These are phyloP conservation scores for Chaetomium globosum DNA, from an alignment of 2,329 filamentous ascomycete species.

Conservation along the genomic window DNA sequence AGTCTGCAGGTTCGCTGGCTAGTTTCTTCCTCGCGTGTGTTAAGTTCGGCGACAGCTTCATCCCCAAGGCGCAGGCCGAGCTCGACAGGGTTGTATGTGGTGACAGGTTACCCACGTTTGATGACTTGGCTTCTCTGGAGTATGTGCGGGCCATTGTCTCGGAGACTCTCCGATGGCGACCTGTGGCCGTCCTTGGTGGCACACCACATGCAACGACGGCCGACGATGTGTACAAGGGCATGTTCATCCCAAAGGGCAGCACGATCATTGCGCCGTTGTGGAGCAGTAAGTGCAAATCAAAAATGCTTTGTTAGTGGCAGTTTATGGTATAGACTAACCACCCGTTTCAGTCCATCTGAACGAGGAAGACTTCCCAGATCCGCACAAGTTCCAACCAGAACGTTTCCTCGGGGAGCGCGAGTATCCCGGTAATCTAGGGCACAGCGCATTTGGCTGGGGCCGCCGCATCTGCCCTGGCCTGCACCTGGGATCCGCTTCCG, in stretches of 20 bases:
- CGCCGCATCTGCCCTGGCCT: constrained; percentile 48
- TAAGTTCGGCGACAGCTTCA: constrained; percentile 53
- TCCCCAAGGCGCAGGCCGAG: constrained; percentile 48
- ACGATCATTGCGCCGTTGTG: constrained; percentile 49
- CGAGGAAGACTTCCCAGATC: constrained; percentile 47
- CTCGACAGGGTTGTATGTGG: constrained; percentile 46
- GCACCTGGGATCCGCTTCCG: constrained; percentile 56
- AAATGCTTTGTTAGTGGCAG: background rate
- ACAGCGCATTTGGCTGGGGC: constrained; percentile 49
- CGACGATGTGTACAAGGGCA: constrained; percentile 47
- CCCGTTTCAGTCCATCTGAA: constrained; percentile 46
- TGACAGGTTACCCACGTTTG: constrained; percentile 44
- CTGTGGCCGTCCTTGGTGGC: constrained; percentile 47
- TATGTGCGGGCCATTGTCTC: constrained; percentile 46
- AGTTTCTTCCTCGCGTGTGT: constrained; percentile 58
- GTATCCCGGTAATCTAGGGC: constrained; percentile 45
- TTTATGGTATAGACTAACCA: background rate
- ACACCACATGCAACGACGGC: constrained; percentile 53
- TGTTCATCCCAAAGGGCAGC: constrained; percentile 50
- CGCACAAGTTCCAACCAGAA: constrained; percentile 45
- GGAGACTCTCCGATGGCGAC: constrained; percentile 48
- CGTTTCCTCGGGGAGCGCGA: constrained; percentile 42
- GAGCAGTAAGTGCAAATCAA: constrained; percentile 44
- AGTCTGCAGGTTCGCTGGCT: constrained; percentile 51
- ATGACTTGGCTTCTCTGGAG: constrained; percentile 42